A percentile compares a stretch with the other conserved stretches of the same genome.
Conservation (phyloP, 768 basidiomycete species). For the Amanita muscaria region DNA sequence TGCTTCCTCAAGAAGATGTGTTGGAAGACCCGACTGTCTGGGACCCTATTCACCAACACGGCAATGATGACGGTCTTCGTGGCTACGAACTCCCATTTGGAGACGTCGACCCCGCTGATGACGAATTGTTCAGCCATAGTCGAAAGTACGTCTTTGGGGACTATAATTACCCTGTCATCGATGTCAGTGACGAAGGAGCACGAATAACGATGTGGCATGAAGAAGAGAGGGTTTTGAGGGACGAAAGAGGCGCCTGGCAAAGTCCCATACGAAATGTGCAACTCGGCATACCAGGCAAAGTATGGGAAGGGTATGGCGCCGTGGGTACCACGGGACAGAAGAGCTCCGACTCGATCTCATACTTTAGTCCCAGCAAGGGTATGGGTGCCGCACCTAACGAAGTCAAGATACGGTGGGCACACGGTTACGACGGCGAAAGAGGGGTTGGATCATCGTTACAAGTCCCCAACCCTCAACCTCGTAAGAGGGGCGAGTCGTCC, state of each 20-base stretch:
- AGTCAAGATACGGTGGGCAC: conserved; percentile 3
- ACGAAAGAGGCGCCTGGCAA: conserved; percentile 68
- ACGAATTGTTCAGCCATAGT: conserved; percentile 68
- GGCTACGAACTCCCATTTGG: conserved; percentile 62
- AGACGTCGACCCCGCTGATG: conserved; percentile 60
- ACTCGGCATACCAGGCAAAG: conserved; percentile 28
- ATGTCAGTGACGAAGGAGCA: conserved; percentile 74
- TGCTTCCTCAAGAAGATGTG: conserved; percentile 30
- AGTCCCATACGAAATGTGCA: conserved; percentile 44
- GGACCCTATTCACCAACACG: conserved; percentile 9
- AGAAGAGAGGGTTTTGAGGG: conserved; percentile 74
- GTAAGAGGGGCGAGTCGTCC: not conserved
- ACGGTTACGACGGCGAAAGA: conserved; percentile 12
- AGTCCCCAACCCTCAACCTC: not conserved
- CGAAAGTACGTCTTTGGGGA: conserved; percentile 81
- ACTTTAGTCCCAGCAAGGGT: not conserved
- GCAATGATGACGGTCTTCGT: conserved; percentile 19
- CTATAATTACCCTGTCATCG: conserved; percentile 84
- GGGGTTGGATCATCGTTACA: not conserved
- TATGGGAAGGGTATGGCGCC: conserved; percentile 53
- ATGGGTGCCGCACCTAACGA: too few relatives aligned
- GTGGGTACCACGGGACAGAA: conserved; percentile 30
- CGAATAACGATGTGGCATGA: conserved; percentile 65
- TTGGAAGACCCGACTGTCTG: conserved; percentile 29
- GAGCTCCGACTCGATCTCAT: too few relatives aligned